Evolutionary conservation across 805 yeast genomes (phyloP).

Genomic region (Cyberlindnera mrakii): DNA sequence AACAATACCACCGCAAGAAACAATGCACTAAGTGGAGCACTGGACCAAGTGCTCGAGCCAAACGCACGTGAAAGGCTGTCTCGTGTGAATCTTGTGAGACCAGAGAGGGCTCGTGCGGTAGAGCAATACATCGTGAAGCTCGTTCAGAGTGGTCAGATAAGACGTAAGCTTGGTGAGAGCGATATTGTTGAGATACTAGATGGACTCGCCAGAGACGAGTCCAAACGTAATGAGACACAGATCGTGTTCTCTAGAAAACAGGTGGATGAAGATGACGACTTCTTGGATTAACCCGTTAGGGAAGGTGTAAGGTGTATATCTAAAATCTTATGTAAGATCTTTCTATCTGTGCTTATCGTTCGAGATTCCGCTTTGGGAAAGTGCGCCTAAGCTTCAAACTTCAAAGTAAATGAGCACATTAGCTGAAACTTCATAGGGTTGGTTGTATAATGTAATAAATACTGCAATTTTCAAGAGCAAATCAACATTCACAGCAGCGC

Average conservation of each 20-base stretch:
- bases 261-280: constrained; percentile 35
- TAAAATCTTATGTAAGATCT: too few relatives aligned
- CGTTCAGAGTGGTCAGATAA: constrained; percentile 70
- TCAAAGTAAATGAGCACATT: too few relatives aligned
- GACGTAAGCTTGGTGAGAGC: constrained; percentile 67
- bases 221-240: constrained; percentile 54
- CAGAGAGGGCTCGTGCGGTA: constrained; percentile 85
- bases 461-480: too few relatives aligned
- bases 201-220: constrained; percentile 71
- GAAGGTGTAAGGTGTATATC: not conserved
- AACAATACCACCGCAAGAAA: not conserved
- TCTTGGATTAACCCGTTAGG: constrained; percentile 32
- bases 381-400: too few relatives aligned
- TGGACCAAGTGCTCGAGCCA: constrained; percentile 72
- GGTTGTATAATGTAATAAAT: too few relatives aligned
- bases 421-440: too few relatives aligned
- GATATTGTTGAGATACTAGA: constrained; percentile 81
- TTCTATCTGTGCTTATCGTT: too few relatives aligned
- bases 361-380: too few relatives aligned
- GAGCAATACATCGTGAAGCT: constrained; percentile 72
- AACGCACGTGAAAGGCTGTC: constrained; percentile 84
- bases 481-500: too few relatives aligned
- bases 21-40: constrained; percentile 18
- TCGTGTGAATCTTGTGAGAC: constrained; percentile 82
- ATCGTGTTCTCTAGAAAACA: constrained; percentile 37